These are phyloP conservation scores for Cyclotella sp. DNA, from an alignment of 108 stramenopile species.

Conservation along the genomic window DNA sequence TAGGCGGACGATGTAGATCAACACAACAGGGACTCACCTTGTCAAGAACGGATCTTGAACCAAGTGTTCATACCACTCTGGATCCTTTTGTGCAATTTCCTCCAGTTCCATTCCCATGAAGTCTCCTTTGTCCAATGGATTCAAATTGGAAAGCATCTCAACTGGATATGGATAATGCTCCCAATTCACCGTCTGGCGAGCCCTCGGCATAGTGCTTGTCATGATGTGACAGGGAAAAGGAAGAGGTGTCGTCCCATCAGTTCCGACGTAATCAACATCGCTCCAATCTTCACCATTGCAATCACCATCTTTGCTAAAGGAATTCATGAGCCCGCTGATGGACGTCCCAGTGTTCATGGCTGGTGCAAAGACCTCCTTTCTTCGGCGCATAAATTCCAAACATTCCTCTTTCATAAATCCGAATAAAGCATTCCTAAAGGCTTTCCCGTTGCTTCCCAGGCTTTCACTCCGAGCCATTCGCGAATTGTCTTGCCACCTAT, in stretches of 20 bases:
- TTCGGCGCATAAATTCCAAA: constrained; percentile 61
- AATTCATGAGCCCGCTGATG: constrained; percentile 63
- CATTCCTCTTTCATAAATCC: constrained; percentile 72
- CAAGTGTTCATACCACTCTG: constrained; percentile 75
- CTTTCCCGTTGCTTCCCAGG: constrained; percentile 64
- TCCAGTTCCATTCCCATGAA: constrained; percentile 85
- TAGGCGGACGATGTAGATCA: not conserved
- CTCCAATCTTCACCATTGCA: constrained; percentile 13
- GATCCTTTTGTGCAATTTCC: constrained; percentile 68
- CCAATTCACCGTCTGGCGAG: constrained; percentile 80
- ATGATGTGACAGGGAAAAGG: constrained; percentile 75
- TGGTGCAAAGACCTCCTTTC: constrained; percentile 44
- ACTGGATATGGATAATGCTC: constrained; percentile 55
- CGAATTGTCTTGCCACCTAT: constrained; percentile 27
- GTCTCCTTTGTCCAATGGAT: constrained; percentile 93
- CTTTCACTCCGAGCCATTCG: constrained; percentile 60
- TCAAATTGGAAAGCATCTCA: constrained; percentile 80
- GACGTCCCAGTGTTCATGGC: constrained; percentile 59
- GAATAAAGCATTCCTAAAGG: constrained; percentile 77
- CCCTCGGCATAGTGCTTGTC: constrained; percentile 87
- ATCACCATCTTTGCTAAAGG: constrained; percentile 9
- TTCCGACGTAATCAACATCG: constrained; percentile 35
- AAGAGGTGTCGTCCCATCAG: constrained; percentile 43
- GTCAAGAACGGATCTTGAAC: constrained; percentile 82
- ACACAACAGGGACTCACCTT: constrained; percentile 45